phyloP scores from a whole-genome alignment of 768 basidiomycete species.

The Tylopilus felleus region DNA sequence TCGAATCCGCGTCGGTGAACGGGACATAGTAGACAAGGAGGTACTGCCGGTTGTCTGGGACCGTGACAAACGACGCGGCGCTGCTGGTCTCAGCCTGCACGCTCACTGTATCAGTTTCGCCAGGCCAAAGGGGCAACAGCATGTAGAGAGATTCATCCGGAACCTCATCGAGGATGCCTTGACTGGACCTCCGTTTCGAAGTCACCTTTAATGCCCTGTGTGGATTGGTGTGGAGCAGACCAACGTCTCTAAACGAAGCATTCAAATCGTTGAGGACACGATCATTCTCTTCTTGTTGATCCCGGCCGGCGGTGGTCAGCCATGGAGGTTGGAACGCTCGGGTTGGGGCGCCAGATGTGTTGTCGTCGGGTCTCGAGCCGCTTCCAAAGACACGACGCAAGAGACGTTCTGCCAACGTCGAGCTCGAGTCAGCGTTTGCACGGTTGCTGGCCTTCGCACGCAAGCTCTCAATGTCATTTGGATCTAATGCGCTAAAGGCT shows the following conservation, averaged over 20 bases:
- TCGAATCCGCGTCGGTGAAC: conserved; percentile 25
- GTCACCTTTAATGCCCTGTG: conserved; percentile 27
- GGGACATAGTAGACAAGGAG: conserved; percentile 80
- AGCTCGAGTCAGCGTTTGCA: conserved; percentile 17
- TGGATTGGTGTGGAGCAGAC: conserved; percentile 59
- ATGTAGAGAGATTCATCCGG: conserved; percentile 73
- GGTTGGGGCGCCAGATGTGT: conserved; percentile 24
- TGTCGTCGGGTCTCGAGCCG: conserved; percentile 21
- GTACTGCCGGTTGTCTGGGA: conserved; percentile 56
- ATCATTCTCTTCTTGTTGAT: conserved; percentile 64
- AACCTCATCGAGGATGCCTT: conserved; percentile 56
- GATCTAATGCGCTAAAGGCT: conserved; percentile 57
- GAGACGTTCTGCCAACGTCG: conserved; percentile 21
- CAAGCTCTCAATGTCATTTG: conserved; percentile 47
- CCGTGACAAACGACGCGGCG: conserved; percentile 38
- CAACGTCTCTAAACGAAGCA: conserved; percentile 77
- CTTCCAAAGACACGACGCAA: conserved; percentile 23
- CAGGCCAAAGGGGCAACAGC: conserved; percentile 83
- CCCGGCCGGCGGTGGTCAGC: conserved; percentile 62
- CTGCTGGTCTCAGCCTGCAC: conserved; percentile 20
- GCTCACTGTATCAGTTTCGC: conserved; percentile 57
- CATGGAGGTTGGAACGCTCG: conserved; percentile 50
- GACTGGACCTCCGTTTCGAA: conserved; percentile 17
- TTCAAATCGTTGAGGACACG: conserved; percentile 67
- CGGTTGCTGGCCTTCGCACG: conserved; percentile 32